Evolutionary conservation across 306 rosid species (phyloP).

Genomic region (Malus fusca): DNA sequence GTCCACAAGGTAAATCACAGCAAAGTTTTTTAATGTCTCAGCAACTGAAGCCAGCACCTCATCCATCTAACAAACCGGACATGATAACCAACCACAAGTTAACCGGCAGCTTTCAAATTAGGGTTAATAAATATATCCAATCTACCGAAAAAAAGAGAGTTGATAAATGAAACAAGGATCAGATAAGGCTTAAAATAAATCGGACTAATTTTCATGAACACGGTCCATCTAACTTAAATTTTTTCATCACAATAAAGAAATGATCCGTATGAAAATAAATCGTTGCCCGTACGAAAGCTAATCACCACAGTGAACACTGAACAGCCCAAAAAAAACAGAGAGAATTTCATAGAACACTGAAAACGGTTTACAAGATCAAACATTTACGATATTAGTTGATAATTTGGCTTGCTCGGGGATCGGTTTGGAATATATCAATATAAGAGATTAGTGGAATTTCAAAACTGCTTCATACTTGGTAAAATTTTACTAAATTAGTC

Average conservation of each 20-base stretch:
- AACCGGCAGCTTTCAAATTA: neutral
- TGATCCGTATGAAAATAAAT: neutral
- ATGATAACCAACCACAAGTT: neutral
- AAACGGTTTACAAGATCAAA: no score
- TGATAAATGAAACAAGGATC: neutral
- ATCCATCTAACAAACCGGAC: slow-evolving; percentile 49
- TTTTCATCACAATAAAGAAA: neutral
- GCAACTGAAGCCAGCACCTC: slow-evolving; percentile 88
- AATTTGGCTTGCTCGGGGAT: neutral
- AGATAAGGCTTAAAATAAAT: no score
- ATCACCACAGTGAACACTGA: neutral
- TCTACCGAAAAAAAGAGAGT: neutral
- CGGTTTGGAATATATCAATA: neutral
- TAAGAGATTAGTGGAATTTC: neutral
- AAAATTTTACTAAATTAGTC: neutral
- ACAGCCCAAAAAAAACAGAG: no score
- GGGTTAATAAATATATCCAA: neutral
- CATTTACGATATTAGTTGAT: neutral
- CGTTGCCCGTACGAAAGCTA: neutral
- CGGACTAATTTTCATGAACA: neutral
- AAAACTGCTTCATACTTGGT: neutral
- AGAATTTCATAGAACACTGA: no score
- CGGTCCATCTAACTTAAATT: neutral
- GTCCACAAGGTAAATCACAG: slow-evolving; percentile 89
- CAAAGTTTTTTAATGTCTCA: slow-evolving; percentile 81